phyloP scores from a whole-genome alignment of 352 stramenopile species.

The Pythium myriotylum region DNA sequence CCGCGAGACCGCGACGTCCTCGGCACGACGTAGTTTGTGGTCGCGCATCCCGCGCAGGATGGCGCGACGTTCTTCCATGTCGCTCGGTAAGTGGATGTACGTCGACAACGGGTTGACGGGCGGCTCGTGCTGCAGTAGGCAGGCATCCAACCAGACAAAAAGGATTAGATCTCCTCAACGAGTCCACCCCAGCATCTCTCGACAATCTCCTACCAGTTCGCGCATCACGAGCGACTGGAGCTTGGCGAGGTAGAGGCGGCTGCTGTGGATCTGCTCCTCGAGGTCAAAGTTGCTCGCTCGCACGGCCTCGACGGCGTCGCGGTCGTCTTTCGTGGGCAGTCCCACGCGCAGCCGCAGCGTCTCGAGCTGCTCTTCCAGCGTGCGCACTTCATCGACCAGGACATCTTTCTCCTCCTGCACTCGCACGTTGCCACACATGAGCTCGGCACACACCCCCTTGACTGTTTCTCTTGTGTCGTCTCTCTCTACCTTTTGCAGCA shows the following conservation, averaged over 20 bases:
- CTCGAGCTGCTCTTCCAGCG: conserved; percentile 14
- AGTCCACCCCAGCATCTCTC: no score
- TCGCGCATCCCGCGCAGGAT: conserved; percentile 9
- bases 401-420: conserved; percentile 8
- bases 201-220: not conserved
- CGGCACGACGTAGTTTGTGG: conserved; percentile 5
- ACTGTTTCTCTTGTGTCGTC: no score
- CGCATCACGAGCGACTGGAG: conserved; percentile 13
- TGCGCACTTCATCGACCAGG: conserved; percentile 6
- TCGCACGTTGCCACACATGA: not conserved
- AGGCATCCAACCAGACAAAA: no score
- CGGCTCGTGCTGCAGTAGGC: not conserved
- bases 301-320: conserved; percentile 7
- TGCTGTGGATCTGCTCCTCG: conserved; percentile 26
- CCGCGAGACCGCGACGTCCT: conserved; percentile 3
- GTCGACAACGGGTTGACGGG: conserved; percentile 10
- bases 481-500: not conserved
- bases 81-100: conserved; percentile 12
- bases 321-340: conserved; percentile 13
- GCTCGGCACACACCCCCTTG: no score
- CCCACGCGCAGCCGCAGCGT: conserved; percentile 19
- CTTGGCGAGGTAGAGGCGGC: conserved; percentile 8
- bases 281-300: conserved; percentile 9
- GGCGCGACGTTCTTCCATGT: conserved; percentile 5
- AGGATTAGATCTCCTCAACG: no score